Base-by-base conservation (phyloP, 2,329 filamentous ascomycete genomes). In the Venturia carpophila region DNA sequence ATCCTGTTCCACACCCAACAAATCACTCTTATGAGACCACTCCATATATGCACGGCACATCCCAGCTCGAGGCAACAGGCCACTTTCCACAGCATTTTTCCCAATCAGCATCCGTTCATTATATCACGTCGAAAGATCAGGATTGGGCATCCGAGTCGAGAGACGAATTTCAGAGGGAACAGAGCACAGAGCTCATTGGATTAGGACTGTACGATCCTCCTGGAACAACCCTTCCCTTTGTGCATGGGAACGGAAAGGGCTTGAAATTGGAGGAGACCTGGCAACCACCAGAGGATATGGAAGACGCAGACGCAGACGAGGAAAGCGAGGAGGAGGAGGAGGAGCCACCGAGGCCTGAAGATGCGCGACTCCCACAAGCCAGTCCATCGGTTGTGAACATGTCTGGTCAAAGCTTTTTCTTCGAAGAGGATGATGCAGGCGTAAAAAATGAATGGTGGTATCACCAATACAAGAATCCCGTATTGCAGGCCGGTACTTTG, bases 191-290 rank as follows among this genome's bases (percentile, higher is more conserved):
- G 67, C 80, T 93, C 1, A 82, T 92, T n/a, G 90, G 90, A 24
- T 87, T 94, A 83, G 90, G 90, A 0, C 82, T 94, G 0, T 94
- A 94, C 74, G 90, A 91, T 70, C 79, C 84, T 5, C 89, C 89
- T 0, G 21, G 75, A 86, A 63, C 52, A 60, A 82, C 82, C 30
- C 76, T 82, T 9, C 73, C 78, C 1, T 80, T 79, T 69, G 76
- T 78, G 52, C 72, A 72, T 62, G 15, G 67, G 69, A 80, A 78
- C 21, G 89, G 89, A 66, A 90, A 91, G 74, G 89, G 90, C 0
- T 78, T 93, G 69, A 93, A 92, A 73, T 78, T 94, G 3, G 90
- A 93, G 75, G 89, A 92, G 73, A 89, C 89, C 0, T 93, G 83
- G 89, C 87, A 85, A 74, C 89, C 82, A 21, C 87, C 87, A 5